A percentile compares a stretch with the other conserved stretches of the same genome.
Evolutionary conservation across 257 asterid genomes (phyloP).

Genomic region (Fraxinus quadrangulata): DNA sequence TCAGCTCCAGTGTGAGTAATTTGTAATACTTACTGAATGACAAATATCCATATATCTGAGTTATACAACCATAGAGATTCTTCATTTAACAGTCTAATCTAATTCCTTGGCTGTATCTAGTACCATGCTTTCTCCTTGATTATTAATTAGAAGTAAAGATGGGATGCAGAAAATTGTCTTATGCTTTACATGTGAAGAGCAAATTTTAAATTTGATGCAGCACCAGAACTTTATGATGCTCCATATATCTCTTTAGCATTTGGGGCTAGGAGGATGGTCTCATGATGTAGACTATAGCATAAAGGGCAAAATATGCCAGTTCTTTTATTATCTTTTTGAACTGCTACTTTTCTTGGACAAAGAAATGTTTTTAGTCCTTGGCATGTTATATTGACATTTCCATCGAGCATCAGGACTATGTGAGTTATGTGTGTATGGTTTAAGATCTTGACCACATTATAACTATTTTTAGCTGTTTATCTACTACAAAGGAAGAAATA

Average conservation of each 20-base stretch:
- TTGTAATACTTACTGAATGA: conserved; percentile 22
- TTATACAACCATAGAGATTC: conserved; percentile 6
- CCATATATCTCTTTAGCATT: background rate
- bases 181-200: conserved; percentile 7
- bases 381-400: conserved; percentile 8
- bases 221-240: background rate
- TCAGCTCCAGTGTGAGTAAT: conserved; percentile 96
- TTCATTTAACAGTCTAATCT: conserved; percentile 16
- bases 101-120: conserved; percentile 8
- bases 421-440: background rate
- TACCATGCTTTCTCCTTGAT: conserved; percentile 15
- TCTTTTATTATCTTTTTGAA: background rate
- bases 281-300: conserved; percentile 4
- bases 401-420: conserved; percentile 5
- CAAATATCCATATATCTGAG: conserved; percentile 13
- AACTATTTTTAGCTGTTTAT: conserved; percentile 15
- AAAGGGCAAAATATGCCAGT: conserved; percentile 8
- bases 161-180: conserved; percentile 12
- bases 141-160: background rate
- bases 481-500: conserved; percentile 14
- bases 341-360: background rate
- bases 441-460: background rate
- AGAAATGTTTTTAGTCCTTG: background rate
- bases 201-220: conserved; percentile 7
- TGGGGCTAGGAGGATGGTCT: conserved; percentile 6